These are phyloP conservation scores for Boechera stricta DNA, from an alignment of 345 rosid species.

Conservation along the genomic window DNA sequence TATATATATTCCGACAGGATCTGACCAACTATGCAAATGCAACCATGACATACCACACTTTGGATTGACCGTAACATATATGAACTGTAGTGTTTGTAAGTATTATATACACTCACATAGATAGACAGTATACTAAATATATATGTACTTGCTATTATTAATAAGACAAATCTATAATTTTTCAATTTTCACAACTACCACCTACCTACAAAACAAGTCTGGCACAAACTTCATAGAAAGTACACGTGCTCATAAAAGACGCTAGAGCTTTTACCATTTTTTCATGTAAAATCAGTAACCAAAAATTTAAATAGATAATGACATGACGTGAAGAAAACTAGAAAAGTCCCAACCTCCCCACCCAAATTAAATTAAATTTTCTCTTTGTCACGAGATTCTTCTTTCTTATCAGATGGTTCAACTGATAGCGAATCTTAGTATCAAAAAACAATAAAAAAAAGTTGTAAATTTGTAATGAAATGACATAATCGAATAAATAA, in stretches of 20 bases:
- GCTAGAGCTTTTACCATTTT: conserved; percentile 14
- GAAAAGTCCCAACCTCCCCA: conserved; percentile 22
- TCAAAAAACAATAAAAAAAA: not conserved
- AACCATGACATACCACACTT: conserved; percentile 18
- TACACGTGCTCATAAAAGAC: conserved; percentile 29
- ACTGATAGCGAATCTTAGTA: conserved; percentile 2
- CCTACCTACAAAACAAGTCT: conserved; percentile 26
- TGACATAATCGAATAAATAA: not conserved
- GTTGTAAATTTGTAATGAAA: not conserved
- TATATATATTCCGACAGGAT: conserved; percentile 17
- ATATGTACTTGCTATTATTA: conserved; percentile 1
- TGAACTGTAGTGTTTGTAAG: conserved; percentile 1
- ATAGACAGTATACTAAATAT: not conserved
- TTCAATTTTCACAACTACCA: conserved; percentile 33
- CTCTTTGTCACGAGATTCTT: not conserved
- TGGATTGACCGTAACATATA: conserved; percentile 12
- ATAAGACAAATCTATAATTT: conserved; percentile 1
- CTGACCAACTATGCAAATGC: conserved; percentile 19
- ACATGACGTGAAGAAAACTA: conserved; percentile 39
- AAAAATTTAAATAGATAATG: conserved; percentile 22
- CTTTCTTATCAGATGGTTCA: conserved; percentile 12
- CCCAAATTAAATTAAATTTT: conserved; percentile 7
- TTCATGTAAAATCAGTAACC: conserved; percentile 4
- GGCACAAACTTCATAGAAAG: conserved; percentile 22
- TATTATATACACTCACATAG: not conserved